Percentiles rank a stretch among this genome's conserved stretches.
These are phyloP conservation scores for Syzygium grande DNA, from an alignment of 345 rosid species.

Conservation along the genomic window DNA sequence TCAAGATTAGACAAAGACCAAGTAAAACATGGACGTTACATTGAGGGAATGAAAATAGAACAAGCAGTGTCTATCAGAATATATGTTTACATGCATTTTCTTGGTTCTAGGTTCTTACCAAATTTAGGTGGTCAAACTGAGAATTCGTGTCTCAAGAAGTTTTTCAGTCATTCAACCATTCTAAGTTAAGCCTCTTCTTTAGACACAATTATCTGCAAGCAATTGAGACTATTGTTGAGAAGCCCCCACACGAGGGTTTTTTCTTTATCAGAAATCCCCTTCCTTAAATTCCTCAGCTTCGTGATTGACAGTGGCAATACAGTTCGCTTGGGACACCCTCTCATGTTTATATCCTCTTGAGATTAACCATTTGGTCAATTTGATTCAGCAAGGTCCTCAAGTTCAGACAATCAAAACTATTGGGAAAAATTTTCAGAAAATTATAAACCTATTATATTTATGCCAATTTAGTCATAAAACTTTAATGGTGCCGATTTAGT, in stretches of 20 bases:
- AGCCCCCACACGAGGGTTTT: constrained; percentile 30
- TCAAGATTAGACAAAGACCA: background rate
- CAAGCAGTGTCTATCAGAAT: background rate
- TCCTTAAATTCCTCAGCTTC: constrained; percentile 19
- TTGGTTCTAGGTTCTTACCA: background rate
- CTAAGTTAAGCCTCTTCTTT: constrained; percentile 2
- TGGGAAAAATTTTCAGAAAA: too few relatives aligned
- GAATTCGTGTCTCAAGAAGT: too few relatives aligned
- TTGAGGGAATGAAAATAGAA: background rate
- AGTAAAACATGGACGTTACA: background rate
- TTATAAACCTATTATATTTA: too few relatives aligned
- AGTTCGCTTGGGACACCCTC: background rate
- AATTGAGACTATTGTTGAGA: background rate
- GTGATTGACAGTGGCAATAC: constrained; percentile 23
- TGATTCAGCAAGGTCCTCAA: constrained; percentile 23
- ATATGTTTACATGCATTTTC: background rate
- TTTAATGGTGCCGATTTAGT: too few relatives aligned
- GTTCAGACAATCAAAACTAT: constrained; percentile 25
- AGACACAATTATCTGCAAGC: background rate
- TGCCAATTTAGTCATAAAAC: too few relatives aligned
- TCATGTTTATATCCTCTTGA: constrained; percentile 27
- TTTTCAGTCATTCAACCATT: background rate
- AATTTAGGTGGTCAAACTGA: background rate
- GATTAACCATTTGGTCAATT: constrained; percentile 28
- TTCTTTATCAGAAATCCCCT: constrained; percentile 40